Conservation (phyloP, 1,284 basidiomycete genomes). For the Boletus calvinii region DNA sequence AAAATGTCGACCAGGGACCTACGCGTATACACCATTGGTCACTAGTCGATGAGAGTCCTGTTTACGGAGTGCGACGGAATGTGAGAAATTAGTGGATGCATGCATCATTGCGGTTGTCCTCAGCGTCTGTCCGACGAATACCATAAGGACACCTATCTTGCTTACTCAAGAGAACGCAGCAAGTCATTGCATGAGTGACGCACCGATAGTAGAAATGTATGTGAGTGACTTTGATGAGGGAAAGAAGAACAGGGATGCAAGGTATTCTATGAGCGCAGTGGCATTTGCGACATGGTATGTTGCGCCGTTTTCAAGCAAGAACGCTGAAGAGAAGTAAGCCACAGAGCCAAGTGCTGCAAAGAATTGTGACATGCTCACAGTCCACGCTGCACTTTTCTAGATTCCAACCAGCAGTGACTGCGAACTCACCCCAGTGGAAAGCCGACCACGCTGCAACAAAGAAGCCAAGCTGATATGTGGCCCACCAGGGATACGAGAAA, state of each 20-base stretch:
- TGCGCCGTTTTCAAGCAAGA: constrained; percentile 87
- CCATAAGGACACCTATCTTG: constrained; percentile 57
- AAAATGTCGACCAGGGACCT: constrained; percentile 30
- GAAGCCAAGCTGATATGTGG: constrained; percentile 76
- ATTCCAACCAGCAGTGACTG: constrained; percentile 96
- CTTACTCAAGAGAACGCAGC: constrained; percentile 1
- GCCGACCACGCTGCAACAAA: constrained; percentile 78
- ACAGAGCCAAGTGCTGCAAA: not conserved
- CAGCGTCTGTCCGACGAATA: constrained; percentile 73
- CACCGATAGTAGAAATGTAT: constrained; percentile 59
- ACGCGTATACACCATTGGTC: constrained; percentile 85
- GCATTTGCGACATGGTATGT: constrained; percentile 87
- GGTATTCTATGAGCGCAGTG: constrained; percentile 78
- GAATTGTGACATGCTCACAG: constrained; percentile 56
- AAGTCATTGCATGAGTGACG: constrained; percentile 17
- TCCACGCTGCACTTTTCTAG: constrained; percentile 88
- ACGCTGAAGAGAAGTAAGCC: constrained; percentile 57
- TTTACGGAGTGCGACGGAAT: constrained; percentile 78
- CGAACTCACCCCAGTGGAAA: constrained; percentile 96
- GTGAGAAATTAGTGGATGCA: constrained; percentile 91
- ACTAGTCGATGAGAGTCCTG: constrained; percentile 76
- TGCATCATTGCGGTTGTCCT: constrained; percentile 95
- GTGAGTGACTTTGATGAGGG: constrained; percentile 57
- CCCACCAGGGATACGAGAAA: constrained; percentile 55
- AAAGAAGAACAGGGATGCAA: constrained; percentile 66